Conservation (phyloP, 23 red algal genomes). For the Gracilaria vermiculophylla region DNA sequence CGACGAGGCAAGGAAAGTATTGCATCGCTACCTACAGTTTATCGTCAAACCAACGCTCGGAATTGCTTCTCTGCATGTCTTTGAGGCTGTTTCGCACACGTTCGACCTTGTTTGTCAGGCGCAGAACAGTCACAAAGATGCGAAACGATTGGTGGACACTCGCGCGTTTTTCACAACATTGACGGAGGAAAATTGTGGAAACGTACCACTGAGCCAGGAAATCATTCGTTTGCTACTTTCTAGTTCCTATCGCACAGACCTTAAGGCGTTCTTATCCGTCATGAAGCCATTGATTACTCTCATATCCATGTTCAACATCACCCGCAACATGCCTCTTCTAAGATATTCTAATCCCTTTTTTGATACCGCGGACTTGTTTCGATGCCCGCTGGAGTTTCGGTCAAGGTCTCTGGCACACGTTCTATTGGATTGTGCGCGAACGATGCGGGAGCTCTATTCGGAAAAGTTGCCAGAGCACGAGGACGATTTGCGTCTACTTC, state of each 20-base stretch:
- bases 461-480: slow-evolving; percentile 28
- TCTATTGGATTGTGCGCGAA: slow-evolving; percentile 26
- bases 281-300: slow-evolving; percentile 41
- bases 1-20: not conserved
- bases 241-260: slow-evolving; percentile 1
- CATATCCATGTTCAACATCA: slow-evolving; percentile 20
- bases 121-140: slow-evolving; percentile 23
- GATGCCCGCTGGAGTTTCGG: not conserved
- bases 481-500: slow-evolving; percentile 31
- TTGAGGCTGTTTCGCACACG: slow-evolving; percentile 29
- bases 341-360: not conserved
- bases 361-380: slow-evolving; percentile 2
- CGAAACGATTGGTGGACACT: slow-evolving; percentile 19
- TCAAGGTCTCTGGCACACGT: slow-evolving; percentile 23
- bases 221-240: slow-evolving; percentile 41
- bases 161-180: slow-evolving; percentile 28
- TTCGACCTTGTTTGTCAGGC: slow-evolving; percentile 7
- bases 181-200: slow-evolving; percentile 41
- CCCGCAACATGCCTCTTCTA: not conserved
- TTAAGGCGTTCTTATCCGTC: slow-evolving; percentile 28
- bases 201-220: slow-evolving; percentile 30
- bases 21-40: not conserved
- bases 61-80: not conserved
- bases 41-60: not conserved
- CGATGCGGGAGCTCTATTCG: slow-evolving; percentile 22